These are phyloP conservation scores for Laburnicola sp. DNA, from an alignment of 2,329 filamentous ascomycete species.

Conservation along the genomic window DNA sequence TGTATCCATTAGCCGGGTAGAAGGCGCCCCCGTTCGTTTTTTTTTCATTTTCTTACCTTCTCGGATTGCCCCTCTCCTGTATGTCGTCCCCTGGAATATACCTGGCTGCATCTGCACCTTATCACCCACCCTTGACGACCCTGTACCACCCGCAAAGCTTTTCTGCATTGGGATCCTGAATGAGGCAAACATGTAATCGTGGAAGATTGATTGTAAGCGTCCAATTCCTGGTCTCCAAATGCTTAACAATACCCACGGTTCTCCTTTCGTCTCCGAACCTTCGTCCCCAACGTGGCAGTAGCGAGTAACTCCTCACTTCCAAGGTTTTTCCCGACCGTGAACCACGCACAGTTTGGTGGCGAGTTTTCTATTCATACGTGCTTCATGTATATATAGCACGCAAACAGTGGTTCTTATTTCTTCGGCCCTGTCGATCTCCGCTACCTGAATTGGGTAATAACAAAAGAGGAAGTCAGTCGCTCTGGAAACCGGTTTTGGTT, in stretches of 20 bases:
- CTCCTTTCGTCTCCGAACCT: slow-evolving; percentile 6
- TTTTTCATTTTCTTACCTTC: neutral
- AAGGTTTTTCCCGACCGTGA: neutral
- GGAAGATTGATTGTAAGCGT: neutral
- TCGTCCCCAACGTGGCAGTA: slow-evolving; percentile 19
- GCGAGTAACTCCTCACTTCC: slow-evolving; percentile 11
- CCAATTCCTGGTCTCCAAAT: neutral
- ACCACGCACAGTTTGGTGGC: neutral
- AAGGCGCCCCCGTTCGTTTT: neutral
- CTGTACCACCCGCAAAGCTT: neutral
- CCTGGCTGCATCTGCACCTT: neutral
- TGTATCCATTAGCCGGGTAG: neutral
- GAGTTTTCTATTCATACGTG: neutral
- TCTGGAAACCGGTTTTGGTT: too few species aligned
- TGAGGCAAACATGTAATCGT: neutral
- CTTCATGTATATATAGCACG: too few species aligned
- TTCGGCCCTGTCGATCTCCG: neutral
- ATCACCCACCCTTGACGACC: neutral
- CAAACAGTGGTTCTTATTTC: neutral
- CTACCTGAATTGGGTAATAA: neutral
- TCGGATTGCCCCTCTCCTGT: neutral
- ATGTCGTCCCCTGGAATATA: neutral
- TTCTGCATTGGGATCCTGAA: too few species aligned
- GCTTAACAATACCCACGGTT: neutral
- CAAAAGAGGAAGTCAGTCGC: too few species aligned